Evolutionary conservation across 768 basidiomycete genomes (phyloP).

Genomic region (Psilocybe sp.): DNA sequence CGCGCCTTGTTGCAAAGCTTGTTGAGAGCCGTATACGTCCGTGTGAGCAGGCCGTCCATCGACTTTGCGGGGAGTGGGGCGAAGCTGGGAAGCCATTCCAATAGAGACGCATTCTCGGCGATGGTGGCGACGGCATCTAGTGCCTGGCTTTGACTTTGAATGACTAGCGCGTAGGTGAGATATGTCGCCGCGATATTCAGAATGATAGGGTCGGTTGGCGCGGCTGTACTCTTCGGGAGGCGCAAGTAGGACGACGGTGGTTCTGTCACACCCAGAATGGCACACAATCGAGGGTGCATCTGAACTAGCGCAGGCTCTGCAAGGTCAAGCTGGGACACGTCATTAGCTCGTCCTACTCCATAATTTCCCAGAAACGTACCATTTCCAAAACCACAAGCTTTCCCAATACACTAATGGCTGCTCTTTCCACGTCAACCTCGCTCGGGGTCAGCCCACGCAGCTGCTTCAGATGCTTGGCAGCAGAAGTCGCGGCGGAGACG

Average conservation of each 20-base stretch:
- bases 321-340: conserved; percentile 45
- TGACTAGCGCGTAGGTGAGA: conserved; percentile 49
- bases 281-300: conserved; percentile 42
- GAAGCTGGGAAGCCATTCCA: conserved; percentile 52
- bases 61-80: conserved; percentile 47
- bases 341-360: conserved; percentile 3
- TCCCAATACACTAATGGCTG: conserved; percentile 62
- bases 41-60: conserved; percentile 54
- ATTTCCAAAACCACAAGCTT: conserved; percentile 68
- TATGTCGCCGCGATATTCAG: conserved; percentile 60
- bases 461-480: conserved; percentile 39
- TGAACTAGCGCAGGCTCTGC: conserved; percentile 44
- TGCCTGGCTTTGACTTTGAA: conserved; percentile 8
- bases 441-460: conserved; percentile 45
- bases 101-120: conserved; percentile 30
- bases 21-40: conserved; percentile 54
- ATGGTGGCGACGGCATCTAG: conserved; percentile 3
- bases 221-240: conserved; percentile 36
- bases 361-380: conserved; percentile 45
- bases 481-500: conserved; percentile 35
- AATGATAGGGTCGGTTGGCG: conserved; percentile 28
- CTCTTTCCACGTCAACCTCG: conserved; percentile 69
- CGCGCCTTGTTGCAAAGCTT: conserved; percentile 26
- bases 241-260: conserved; percentile 28
- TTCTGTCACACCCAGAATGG: conserved; percentile 22